Evolutionary conservation across 495 filamentous ascomycete genomes (phyloP).

Genomic region (Trypethelium eluteriae): DNA sequence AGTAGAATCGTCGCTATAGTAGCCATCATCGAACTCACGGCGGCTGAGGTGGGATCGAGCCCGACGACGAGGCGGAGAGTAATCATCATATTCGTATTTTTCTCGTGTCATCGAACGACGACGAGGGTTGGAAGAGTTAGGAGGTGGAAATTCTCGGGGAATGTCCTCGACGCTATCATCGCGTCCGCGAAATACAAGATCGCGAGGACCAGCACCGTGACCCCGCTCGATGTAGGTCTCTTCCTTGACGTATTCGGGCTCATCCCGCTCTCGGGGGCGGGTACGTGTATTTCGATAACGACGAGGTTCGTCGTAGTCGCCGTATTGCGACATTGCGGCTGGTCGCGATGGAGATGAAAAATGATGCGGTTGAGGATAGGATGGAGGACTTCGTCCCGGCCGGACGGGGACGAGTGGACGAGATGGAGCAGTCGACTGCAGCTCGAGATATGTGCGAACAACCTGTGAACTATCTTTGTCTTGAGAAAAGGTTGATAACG

Average conservation of each 20-base stretch:
- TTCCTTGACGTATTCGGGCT: constrained; percentile 38
- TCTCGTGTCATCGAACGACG: constrained; percentile 19
- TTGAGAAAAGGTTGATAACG: background rate
- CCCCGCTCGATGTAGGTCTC: constrained; percentile 39
- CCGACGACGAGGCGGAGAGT: constrained; percentile 26
- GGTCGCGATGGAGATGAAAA: constrained; percentile 2
- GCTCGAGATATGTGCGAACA: background rate
- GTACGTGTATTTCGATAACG: constrained; percentile 27
- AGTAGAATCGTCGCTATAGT: constrained; percentile 28
- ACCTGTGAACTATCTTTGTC: background rate
- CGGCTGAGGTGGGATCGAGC: constrained; percentile 29
- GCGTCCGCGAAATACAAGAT: constrained; percentile 37
- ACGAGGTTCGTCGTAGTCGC: constrained; percentile 24
- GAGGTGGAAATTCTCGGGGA: constrained; percentile 38
- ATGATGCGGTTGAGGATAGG: constrained; percentile 2
- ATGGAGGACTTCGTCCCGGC: constrained; percentile 6
- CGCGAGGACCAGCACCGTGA: constrained; percentile 30
- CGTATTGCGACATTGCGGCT: constrained; percentile 26
- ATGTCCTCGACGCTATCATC: constrained; percentile 42
- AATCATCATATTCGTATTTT: constrained; percentile 27
- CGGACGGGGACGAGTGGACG: constrained; percentile 4
- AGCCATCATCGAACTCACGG: constrained; percentile 29
- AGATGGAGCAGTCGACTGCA: constrained; percentile 6
- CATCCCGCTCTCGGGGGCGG: constrained; percentile 34
- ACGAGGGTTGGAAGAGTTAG: constrained; percentile 21